phyloP scores from a whole-genome alignment of 768 basidiomycete genomes.

The Boletus sp. region DNA sequence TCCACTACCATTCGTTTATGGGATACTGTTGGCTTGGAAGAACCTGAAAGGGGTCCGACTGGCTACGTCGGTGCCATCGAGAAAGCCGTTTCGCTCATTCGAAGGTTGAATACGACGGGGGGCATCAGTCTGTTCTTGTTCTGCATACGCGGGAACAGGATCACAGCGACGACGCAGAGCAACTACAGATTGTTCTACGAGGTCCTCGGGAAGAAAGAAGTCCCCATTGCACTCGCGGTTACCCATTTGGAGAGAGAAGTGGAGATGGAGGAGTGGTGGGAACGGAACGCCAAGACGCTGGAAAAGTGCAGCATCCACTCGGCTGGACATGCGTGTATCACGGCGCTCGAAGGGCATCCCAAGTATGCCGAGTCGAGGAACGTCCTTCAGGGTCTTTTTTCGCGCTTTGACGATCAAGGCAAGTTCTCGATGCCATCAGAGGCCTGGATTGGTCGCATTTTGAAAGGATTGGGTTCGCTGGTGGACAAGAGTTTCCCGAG shows the following conservation, averaged over 20 bases:
- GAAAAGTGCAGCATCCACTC: constrained; percentile 20
- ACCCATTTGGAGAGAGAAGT: constrained; percentile 37
- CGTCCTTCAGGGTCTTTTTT: constrained; percentile 18
- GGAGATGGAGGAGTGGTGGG: constrained; percentile 36
- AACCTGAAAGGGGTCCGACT: constrained; percentile 19
- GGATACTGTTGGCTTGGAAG: constrained; percentile 35
- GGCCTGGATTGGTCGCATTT: constrained; percentile 23
- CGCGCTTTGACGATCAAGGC: constrained; percentile 23
- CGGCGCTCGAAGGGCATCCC: constrained; percentile 21
- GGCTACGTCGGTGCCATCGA: constrained; percentile 28
- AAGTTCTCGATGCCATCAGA: constrained; percentile 31
- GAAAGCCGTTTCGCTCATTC: constrained; percentile 34
- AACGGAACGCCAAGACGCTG: constrained; percentile 19
- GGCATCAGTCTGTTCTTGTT: constrained; percentile 42
- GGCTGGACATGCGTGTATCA: constrained; percentile 32
- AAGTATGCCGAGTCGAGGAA: constrained; percentile 32
- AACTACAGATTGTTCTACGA: constrained; percentile 26
- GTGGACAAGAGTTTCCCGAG: constrained; percentile 17
- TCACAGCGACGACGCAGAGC: constrained; percentile 27
- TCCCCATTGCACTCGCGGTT: constrained; percentile 38
- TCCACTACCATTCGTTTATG: constrained; percentile 24
- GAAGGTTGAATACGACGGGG: constrained; percentile 24
- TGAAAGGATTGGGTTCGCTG: constrained; percentile 23
- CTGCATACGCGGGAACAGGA: constrained; percentile 38
- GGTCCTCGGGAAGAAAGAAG: constrained; percentile 29